phyloP scores from a whole-genome alignment of 2,329 filamentous ascomycete genomes.

The Botrytis deweyae region DNA sequence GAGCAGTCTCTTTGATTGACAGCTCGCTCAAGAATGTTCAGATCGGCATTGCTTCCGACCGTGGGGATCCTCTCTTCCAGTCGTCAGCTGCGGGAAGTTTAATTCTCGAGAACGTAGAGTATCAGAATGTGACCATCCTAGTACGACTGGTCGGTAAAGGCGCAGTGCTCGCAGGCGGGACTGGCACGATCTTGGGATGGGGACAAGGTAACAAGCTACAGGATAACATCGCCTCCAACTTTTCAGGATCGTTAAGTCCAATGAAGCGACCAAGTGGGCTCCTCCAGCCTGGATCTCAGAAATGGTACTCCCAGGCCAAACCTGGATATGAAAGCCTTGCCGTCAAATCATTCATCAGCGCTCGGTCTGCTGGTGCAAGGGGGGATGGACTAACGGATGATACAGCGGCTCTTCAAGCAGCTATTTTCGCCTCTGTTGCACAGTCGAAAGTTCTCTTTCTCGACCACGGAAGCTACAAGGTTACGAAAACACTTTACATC shows the following conservation, averaged over 20 bases:
- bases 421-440: conserved; percentile 29
- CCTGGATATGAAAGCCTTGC: conserved; percentile 42
- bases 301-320: conserved; percentile 45
- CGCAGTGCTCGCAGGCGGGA: neutral
- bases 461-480: conserved; percentile 52
- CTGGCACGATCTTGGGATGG: neutral
- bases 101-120: neutral
- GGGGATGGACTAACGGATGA: conserved; percentile 72
- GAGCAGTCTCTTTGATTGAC: conserved; percentile 56
- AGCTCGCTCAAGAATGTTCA: conserved; percentile 51
- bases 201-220: neutral
- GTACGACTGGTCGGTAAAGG: neutral
- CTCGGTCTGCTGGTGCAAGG: conserved; percentile 68
- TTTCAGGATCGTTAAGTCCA: conserved; percentile 43
- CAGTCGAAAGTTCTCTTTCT: conserved; percentile 50
- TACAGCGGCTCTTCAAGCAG: conserved; percentile 53
- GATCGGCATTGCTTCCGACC: conserved; percentile 39
- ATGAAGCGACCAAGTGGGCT: conserved; percentile 45
- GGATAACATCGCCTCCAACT: conserved; percentile 50
- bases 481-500: conserved; percentile 48
- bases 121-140: neutral
- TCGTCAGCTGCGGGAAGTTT: neutral
- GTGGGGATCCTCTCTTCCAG: too few relatives aligned
- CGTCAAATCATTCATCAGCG: conserved; percentile 42
- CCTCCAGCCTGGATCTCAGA: conserved; percentile 45